phyloP scores from a whole-genome alignment of 768 basidiomycete genomes.

The Glaciozyma antarctica region DNA sequence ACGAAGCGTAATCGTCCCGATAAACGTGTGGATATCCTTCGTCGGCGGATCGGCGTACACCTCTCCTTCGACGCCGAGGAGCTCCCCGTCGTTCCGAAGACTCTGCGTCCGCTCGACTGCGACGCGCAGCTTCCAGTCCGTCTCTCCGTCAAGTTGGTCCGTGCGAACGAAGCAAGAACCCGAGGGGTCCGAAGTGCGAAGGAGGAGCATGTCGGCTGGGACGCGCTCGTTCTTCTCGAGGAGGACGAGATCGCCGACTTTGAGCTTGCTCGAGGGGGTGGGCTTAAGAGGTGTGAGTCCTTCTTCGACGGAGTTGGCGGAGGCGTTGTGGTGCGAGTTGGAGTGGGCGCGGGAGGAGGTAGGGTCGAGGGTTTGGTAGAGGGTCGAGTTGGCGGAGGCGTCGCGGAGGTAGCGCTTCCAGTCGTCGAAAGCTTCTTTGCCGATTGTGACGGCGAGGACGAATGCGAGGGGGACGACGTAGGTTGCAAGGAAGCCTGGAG shows the following conservation, averaged over 20 bases:
- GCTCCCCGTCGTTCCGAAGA: conserved; percentile 47
- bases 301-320: neutral
- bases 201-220: conserved; percentile 82
- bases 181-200: conserved; percentile 75
- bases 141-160: conserved; percentile 96
- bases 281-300: conserved; percentile 17
- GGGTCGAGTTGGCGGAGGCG: conserved; percentile 86
- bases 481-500: conserved; percentile 78
- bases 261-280: conserved; percentile 68
- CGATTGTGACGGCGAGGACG: conserved; percentile 88
- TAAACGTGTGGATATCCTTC: conserved; percentile 92
- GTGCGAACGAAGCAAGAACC: conserved; percentile 97
- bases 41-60: conserved; percentile 91
- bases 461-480: conserved; percentile 95
- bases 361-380: conserved; percentile 71
- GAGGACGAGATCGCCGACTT: conserved; percentile 79
- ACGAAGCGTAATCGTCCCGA: conserved; percentile 71
- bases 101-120: conserved; percentile 78
- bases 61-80: conserved; percentile 66
- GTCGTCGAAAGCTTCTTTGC: conserved; percentile 98
- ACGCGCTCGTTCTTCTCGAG: conserved; percentile 97
- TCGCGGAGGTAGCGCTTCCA: conserved; percentile 89
- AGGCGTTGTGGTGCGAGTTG: conserved; percentile 28
- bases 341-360: conserved; percentile 26
- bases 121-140: conserved; percentile 94